Evolutionary conservation across 352 stramenopile genomes (phyloP), one percentile per base, ranked within the genome.

Genomic region (Albugo laibachii): DNA sequence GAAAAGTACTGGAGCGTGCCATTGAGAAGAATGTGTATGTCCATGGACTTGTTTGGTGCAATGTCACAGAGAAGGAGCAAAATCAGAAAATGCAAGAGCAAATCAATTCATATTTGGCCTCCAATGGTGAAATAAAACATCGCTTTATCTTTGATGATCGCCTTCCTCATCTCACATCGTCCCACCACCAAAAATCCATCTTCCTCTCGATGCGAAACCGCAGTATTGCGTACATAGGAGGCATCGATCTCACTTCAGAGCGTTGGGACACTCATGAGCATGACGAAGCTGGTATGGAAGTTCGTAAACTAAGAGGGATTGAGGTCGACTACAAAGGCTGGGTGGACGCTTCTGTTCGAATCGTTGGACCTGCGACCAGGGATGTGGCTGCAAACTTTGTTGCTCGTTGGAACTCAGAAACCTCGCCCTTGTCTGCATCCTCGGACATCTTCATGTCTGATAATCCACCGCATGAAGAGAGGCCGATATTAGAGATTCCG

Each of bases 321-420:
- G 58, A 60, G 14, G 49, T 50, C 37, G 37, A 39, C 13, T 61
- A 63, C 44, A 56, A 77, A 13, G 69, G 71, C 13, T 85, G 67
- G 69, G 19, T 82, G 1, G 72, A 85, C 36, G 57, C 50, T 0
- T 50, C 67, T 11, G 45, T 75, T 15, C 58, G 65, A 0, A 62
- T 85, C 12, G 47, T 66, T 1, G 67, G 69, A 0, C 64, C 61
- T 0, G 73, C 64, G 0, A 58, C 65, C 1, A 52, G 60, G n/a
- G 66, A 80, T 31, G 65, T 85, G 0, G 63, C 54, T 1, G 52
- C 52, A n/a, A 82, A 79, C 47, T 81, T 80, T 24, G 21, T 75
- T 2, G 37, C 40, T 5, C 65, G 68, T 3, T 80, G 65, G 66
- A 80, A 80, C 48, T 64, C 60, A 3, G 48, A 66, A 19, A 53